These are phyloP conservation scores for Gracilaria domingensis DNA, from an alignment of 23 red algal genomes.

Conservation along the genomic window DNA sequence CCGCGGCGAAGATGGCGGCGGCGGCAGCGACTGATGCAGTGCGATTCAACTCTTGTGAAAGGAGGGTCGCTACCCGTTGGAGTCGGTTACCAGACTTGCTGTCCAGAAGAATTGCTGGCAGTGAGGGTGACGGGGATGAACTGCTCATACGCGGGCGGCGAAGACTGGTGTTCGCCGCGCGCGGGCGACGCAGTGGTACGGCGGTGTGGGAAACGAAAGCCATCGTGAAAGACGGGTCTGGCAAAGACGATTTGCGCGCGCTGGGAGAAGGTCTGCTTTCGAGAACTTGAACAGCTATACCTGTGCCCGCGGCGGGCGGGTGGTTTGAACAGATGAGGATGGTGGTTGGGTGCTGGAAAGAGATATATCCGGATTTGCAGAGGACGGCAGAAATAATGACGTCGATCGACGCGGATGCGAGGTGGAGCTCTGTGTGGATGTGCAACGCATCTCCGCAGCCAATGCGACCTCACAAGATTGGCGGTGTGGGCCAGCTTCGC, in stretches of 20 bases:
- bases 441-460: background rate
- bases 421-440: conserved; percentile 31
- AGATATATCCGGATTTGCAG: no score
- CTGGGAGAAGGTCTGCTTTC: background rate
- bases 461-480: background rate
- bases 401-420: background rate
- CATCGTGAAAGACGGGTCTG: background rate
- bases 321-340: background rate
- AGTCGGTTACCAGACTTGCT: background rate
- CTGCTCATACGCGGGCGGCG: conserved; percentile 32
- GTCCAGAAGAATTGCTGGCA: conserved; percentile 43
- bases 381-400: background rate
- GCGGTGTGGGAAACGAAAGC: conserved; percentile 73
- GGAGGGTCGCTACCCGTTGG: conserved; percentile 30
- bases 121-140: background rate
- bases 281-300: no score
- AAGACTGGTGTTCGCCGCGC: background rate
- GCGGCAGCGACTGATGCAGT: conserved; percentile 50
- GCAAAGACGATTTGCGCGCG: background rate
- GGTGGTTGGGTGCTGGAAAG: no score
- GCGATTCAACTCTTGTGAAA: conserved; percentile 20
- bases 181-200: conserved; percentile 40
- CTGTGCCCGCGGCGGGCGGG: no score
- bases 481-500: background rate
- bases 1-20: conserved; percentile 40